These are phyloP conservation scores for Anaeramoeba ignava DNA, from an alignment of 78 protist species.

Conservation along the genomic window DNA sequence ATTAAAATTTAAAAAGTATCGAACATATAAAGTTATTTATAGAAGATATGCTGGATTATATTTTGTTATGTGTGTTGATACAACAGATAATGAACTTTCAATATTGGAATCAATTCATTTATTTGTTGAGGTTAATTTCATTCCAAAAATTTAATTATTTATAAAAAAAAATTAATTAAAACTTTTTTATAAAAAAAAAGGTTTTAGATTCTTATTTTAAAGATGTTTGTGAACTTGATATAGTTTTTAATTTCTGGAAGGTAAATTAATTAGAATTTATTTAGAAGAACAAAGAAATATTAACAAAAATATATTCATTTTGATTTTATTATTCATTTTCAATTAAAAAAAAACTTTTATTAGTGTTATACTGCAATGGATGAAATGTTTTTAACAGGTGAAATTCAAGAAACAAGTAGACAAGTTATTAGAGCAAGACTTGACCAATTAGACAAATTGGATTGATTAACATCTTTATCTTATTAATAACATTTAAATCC, in stretches of 20 bases:
- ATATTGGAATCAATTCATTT: conserved; percentile 84
- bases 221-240: conserved; percentile 92
- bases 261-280: not conserved
- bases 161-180: not conserved
- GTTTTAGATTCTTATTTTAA: conserved; percentile 83
- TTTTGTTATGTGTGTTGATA: conserved; percentile 81
- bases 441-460: conserved; percentile 24
- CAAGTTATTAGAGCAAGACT: conserved; percentile 29
- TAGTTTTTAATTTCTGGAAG: conserved; percentile 87
- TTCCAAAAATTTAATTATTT: not conserved
- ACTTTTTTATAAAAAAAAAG: not conserved
- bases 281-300: too few relatives aligned
- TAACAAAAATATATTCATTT: too few relatives aligned
- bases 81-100: conserved; percentile 80
- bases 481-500: too few relatives aligned
- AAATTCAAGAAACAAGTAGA: conserved; percentile 85
- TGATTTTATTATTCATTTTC: not conserved
- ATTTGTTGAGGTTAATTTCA: conserved; percentile 82
- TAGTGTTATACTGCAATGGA: conserved; percentile 82
- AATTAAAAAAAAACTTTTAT: not conserved
- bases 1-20: too few relatives aligned
- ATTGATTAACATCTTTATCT: too few relatives aligned
- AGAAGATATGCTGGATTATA: conserved; percentile 89
- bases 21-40: conserved; percentile 74
- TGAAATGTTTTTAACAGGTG: conserved; percentile 91